A percentile compares a stretch with the other conserved stretches of the same genome.
Evolutionary conservation across 2,329 filamentous ascomycete genomes (phyloP).

Genomic region (Claviceps humidiphila): DNA sequence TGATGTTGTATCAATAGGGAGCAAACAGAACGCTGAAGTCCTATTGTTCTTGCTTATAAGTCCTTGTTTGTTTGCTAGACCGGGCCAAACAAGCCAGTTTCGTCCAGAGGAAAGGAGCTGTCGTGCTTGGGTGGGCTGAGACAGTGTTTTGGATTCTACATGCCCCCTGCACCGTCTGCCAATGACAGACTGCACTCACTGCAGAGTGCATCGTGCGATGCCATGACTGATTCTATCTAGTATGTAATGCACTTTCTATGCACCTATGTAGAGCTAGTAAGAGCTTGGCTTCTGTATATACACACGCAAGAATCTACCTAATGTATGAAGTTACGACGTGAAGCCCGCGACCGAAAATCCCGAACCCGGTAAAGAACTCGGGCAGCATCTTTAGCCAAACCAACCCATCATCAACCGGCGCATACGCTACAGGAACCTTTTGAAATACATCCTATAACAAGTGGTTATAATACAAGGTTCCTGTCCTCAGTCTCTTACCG

Average conservation of each 20-base stretch:
- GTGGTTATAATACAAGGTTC: no score
- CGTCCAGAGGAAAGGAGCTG: constrained; percentile 1
- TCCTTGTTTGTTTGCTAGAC: background rate
- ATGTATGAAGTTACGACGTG: no score
- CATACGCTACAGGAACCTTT: no score
- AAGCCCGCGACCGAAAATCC: no score
- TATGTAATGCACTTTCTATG: background rate
- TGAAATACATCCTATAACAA: no score
- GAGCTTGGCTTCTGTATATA: no score
- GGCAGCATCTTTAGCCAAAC: no score
- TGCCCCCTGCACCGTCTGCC: background rate
- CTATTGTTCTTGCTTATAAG: background rate
- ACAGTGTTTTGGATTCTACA: constrained; percentile 1
- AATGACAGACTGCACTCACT: background rate
- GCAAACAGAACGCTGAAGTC: background rate
- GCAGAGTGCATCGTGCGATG: background rate
- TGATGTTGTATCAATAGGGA: background rate
- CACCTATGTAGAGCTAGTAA: no score
- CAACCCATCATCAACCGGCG: no score
- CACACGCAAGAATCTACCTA: no score
- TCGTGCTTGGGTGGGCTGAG: constrained; percentile 1
- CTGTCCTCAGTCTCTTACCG: no score
- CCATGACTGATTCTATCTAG: background rate
- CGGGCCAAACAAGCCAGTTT: constrained; percentile 5
- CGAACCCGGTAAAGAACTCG: no score